Base-by-base conservation (phyloP, 306 rosid genomes). In the Prunus davidiana region DNA sequence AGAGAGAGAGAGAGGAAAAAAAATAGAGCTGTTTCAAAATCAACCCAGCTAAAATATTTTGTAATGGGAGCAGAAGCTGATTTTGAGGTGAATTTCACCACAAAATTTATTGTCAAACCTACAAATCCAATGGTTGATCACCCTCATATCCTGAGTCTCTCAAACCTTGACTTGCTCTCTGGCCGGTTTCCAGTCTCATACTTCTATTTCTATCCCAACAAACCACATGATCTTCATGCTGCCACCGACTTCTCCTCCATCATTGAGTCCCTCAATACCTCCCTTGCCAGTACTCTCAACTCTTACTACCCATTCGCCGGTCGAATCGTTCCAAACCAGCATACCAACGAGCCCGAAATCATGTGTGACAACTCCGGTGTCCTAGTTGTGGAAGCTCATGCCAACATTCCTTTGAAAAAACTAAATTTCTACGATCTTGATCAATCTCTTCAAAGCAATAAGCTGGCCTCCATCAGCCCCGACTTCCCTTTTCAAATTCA, bases 151-250 rank as follows among this genome's bases (percentile, higher is more conserved):
- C 71, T 87, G 71, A 67, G 79, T 30, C 96, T 93, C 51, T 89
- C 98, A 60, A 93, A 91, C 74, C 93, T 94, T 76, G 97, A 91
- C 77, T 82, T 91, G 10, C 98, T 91, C 81, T 94, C 93, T 6
- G 97, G 97, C 60, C 97, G 96, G 61, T 94, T 90, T 81, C 98
- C 97, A 2, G 84, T 94, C 32, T 87, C 96, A 7, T 94, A 94
- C 80, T 79, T 94, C 57, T 91, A 94, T 78, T 91, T 94, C 88
- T 94, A 86, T 79, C 41, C 41, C 30, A 86, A 57, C 15, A 86
- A 65, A 47, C 84, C 90, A 61, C 69, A 60, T 32, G 47, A 3
- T 32, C 5, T 15, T 34, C 69, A 41, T 56, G 61, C 3, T n/a
- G 27, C 57, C 47, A 38, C 67, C 46, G 66, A 69, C 79, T 63